These are phyloP conservation scores for Colletotrichum viniferum DNA, from an alignment of 2,329 filamentous ascomycete genomes.

Conservation along the genomic window DNA sequence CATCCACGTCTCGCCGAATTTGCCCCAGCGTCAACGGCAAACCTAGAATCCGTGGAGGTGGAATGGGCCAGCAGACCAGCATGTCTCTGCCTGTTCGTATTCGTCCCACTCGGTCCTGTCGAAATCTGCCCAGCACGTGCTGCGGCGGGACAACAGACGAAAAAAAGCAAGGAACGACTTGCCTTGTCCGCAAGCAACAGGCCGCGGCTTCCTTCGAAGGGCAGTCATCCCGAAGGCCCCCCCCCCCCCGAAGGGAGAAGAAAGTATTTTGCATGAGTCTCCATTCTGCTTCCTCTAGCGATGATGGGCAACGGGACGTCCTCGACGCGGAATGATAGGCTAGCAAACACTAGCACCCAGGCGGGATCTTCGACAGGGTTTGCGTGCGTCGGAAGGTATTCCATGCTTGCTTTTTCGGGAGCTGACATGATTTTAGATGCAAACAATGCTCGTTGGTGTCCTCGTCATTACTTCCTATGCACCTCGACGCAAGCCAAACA, in stretches of 20 bases:
- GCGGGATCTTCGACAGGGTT: not conserved
- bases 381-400: not conserved
- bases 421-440: not conserved
- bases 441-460: constrained; percentile 6
- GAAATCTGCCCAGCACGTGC: not conserved
- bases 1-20: not conserved
- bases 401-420: constrained; percentile 13
- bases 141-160: not conserved
- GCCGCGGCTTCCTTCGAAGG: not conserved
- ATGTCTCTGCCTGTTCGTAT: not conserved
- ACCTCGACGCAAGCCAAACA: not conserved
- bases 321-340: not conserved
- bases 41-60: not conserved
- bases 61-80: not conserved
- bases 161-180: not conserved
- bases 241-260: not conserved
- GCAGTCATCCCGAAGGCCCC: not conserved
- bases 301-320: not conserved
- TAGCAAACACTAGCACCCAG: not conserved
- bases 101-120: not conserved
- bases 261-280: not conserved
- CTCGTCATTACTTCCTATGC: not conserved
- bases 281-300: not conserved
- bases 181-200: not conserved
- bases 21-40: not conserved